phyloP scores from a whole-genome alignment of 1,284 basidiomycete genomes.

The Ganoderma leucocontextum region DNA sequence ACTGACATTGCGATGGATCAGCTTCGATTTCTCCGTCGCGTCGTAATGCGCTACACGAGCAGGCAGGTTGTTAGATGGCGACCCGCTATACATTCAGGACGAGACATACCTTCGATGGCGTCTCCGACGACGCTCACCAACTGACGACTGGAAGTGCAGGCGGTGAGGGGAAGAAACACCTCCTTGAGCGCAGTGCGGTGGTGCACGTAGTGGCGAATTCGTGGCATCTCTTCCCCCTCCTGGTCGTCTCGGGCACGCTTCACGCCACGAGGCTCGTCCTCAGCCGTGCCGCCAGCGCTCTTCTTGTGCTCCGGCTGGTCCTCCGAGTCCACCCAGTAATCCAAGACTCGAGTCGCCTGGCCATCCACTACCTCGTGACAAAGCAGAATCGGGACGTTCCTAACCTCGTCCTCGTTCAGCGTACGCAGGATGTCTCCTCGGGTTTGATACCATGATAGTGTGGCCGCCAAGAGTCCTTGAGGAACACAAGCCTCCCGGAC shows the following conservation, averaged over 20 bases:
- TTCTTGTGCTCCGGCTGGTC: neutral
- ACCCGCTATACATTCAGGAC: neutral
- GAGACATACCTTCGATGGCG: conserved; percentile 1
- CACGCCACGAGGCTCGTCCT: no score
- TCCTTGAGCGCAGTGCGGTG: no score
- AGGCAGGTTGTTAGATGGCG: neutral
- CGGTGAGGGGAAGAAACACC: conserved; percentile 3
- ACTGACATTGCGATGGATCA: conserved; percentile 12
- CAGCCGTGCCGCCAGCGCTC: neutral
- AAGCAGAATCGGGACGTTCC: conserved; percentile 9
- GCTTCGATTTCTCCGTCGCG: neutral
- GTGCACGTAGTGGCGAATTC: no score
- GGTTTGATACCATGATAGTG: neutral
- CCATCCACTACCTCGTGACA: conserved; percentile 6
- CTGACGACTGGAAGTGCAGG: neutral
- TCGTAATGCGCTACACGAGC: neutral
- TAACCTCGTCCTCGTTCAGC: conserved; percentile 5
- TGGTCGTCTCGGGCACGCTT: no score
- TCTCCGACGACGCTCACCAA: conserved; percentile 1
- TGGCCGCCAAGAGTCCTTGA: conserved; percentile 25
- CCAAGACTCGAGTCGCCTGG: neutral
- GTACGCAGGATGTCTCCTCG: conserved; percentile 13
- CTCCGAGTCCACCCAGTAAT: neutral
- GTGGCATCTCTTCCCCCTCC: no score
- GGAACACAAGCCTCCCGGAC: conserved; percentile 3